Conservation (phyloP, 768 basidiomycete species). For the Boletus reticulatus region DNA sequence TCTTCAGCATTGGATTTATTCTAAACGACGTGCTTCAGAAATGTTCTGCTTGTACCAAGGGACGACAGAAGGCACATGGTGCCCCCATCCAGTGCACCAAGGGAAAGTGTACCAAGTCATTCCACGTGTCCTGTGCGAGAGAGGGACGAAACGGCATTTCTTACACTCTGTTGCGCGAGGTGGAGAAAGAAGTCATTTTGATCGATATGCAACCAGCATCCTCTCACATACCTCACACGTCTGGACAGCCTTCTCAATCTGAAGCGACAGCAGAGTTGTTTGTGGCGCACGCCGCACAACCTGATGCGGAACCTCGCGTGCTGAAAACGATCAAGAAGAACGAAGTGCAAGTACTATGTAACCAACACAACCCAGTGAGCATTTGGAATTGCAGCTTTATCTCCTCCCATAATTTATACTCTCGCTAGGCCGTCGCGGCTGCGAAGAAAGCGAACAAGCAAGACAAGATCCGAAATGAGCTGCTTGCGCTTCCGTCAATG, state of each 20-base stretch:
- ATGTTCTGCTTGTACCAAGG: conserved; percentile 83
- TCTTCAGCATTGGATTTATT: neutral
- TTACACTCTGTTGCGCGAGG: conserved; percentile 61
- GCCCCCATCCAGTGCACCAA: conserved; percentile 91
- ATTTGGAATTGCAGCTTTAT: neutral
- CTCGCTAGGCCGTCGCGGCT: conserved; percentile 63
- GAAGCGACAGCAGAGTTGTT: neutral
- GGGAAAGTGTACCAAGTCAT: conserved; percentile 91
- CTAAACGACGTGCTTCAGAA: conserved; percentile 52
- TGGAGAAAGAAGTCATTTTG: conserved; percentile 80
- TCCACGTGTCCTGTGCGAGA: conserved; percentile 88
- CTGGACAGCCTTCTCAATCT: conserved; percentile 1
- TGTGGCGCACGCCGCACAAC: neutral
- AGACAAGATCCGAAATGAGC: conserved; percentile 66
- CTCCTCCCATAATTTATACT: neutral
- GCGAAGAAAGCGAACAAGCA: conserved; percentile 73
- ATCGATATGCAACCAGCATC: conserved; percentile 38
- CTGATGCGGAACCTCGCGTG: conserved; percentile 29
- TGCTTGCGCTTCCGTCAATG: conserved; percentile 68
- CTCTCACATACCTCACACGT: neutral
- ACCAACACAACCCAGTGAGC: conserved; percentile 89
- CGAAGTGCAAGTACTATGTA: conserved; percentile 75
- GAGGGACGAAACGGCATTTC: conserved; percentile 51
- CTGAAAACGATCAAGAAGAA: conserved; percentile 72
- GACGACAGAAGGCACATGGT: conserved; percentile 62